Evolutionary conservation across 2,329 filamentous ascomycete species (phyloP).

Genomic region (Colletotrichum siamense): DNA sequence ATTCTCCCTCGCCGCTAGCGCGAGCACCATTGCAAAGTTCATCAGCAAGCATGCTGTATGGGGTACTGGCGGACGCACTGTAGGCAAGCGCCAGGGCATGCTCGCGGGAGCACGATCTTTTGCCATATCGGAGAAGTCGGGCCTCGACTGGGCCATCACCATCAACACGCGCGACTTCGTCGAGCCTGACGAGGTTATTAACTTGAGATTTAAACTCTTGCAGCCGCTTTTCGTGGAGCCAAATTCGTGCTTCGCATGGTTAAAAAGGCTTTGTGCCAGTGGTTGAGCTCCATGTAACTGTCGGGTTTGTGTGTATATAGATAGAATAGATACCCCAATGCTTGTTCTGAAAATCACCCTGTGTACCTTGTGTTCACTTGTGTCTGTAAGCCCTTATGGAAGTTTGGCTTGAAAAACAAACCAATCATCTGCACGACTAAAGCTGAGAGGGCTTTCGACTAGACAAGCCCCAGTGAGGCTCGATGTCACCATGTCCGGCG

Average conservation of each 20-base stretch:
- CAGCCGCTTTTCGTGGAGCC: background rate
- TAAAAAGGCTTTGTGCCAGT: background rate
- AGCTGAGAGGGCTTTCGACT: background rate
- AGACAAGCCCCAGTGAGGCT: background rate
- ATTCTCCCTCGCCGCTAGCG: conserved; percentile 15
- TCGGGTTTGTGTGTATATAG: background rate
- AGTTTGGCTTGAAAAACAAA: background rate
- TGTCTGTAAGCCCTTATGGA: rapidly evolving
- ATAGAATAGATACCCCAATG: background rate
- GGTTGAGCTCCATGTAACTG: background rate
- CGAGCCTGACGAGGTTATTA: background rate
- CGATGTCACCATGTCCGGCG: background rate
- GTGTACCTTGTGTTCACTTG: background rate
- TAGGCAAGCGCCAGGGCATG: background rate
- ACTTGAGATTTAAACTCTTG: background rate
- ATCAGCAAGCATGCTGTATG: conserved; percentile 13
- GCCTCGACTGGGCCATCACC: conserved; percentile 7
- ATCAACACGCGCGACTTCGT: conserved; percentile 12
- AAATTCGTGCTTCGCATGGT: background rate
- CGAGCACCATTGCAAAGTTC: conserved; percentile 14
- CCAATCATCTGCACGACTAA: background rate
- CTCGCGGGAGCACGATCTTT: background rate
- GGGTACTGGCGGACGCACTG: background rate
- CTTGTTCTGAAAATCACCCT: rapidly evolving
- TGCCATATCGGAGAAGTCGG: background rate